phyloP scores from a whole-genome alignment of 83 land plant genomes.

The Isoetes engelmannii region DNA sequence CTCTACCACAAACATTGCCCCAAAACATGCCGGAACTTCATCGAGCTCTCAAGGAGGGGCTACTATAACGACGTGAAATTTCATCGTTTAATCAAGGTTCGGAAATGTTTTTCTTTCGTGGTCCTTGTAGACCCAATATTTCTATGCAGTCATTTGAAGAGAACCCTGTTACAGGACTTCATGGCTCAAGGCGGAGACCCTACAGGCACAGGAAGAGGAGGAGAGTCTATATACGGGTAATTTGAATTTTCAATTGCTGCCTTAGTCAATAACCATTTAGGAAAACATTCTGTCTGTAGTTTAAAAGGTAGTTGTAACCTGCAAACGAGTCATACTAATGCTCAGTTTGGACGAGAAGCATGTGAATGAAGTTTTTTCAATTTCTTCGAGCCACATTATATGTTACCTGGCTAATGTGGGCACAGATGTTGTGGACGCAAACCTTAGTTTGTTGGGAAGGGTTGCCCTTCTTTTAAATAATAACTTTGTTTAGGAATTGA shows the following conservation, averaged over 20 bases:
- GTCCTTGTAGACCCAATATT: background rate
- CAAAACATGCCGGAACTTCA: constrained; percentile 76
- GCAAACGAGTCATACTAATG: too few relatives aligned
- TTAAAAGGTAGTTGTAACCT: too few relatives aligned
- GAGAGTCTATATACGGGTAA: constrained; percentile 82
- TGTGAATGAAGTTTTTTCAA: too few relatives aligned
- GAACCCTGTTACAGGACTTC: constrained; percentile 50
- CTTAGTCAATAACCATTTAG: too few relatives aligned
- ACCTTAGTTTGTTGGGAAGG: too few relatives aligned
- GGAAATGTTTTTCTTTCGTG: background rate
- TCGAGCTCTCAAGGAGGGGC: constrained; percentile 70
- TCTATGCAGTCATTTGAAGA: background rate
- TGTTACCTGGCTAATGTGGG: too few relatives aligned
- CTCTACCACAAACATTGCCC: constrained; percentile 79
- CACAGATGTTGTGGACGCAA: too few relatives aligned
- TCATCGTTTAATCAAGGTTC: constrained; percentile 77
- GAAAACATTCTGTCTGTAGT: too few relatives aligned
- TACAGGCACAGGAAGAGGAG: constrained; percentile 89
- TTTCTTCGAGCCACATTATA: too few relatives aligned
- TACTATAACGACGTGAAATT: constrained; percentile 74
- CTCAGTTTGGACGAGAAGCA: too few relatives aligned
- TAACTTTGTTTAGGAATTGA: too few relatives aligned
- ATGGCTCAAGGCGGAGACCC: constrained; percentile 94
- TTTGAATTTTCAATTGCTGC: background rate
- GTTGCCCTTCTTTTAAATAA: too few relatives aligned